A percentile compares a stretch with the other conserved stretches of the same genome.
Evolutionary conservation across 169 alveolate species (phyloP).

Genomic region (Plasmodium inui): DNA sequence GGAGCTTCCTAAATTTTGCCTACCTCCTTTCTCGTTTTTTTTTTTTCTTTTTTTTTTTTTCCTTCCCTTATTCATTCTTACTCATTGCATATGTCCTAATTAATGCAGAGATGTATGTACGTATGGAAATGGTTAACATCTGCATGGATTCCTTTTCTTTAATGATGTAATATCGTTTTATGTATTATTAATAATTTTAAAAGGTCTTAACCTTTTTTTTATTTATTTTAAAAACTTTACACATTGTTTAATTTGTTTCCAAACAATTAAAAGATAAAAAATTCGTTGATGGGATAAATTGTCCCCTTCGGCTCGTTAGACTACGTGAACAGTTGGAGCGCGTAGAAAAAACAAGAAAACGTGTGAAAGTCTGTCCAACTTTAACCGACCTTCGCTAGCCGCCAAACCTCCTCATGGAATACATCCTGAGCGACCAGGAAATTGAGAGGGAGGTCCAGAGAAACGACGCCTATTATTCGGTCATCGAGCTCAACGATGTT

Average conservation of each 20-base stretch:
- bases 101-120: not conserved
- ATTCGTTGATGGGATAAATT: not conserved
- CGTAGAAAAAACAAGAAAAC: not conserved
- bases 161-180: not conserved
- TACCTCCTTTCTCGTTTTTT: not conserved
- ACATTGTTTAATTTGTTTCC: slow-evolving; percentile 3
- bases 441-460: slow-evolving; percentile 32
- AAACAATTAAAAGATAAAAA: not conserved
- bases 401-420: slow-evolving; percentile 20
- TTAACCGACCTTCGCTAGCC: not conserved
- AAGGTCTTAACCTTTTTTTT: not conserved
- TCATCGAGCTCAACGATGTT: slow-evolving; percentile 62
- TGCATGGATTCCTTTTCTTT: not conserved
- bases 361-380: not conserved
- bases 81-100: not conserved
- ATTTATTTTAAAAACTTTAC: not conserved
- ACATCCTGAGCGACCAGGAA: slow-evolving; percentile 47
- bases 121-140: not conserved
- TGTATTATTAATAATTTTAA: not conserved
- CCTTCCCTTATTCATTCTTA: not conserved
- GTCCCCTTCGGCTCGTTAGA: not conserved
- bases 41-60: not conserved
- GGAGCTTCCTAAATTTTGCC: not conserved
- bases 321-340: not conserved
- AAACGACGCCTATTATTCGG: slow-evolving; percentile 53